A percentile compares a stretch with the other conserved stretches of the same genome.
phyloP scores from a whole-genome alignment of 225 moss, liverwort and hornwort genomes.

The Asterella californica region DNA sequence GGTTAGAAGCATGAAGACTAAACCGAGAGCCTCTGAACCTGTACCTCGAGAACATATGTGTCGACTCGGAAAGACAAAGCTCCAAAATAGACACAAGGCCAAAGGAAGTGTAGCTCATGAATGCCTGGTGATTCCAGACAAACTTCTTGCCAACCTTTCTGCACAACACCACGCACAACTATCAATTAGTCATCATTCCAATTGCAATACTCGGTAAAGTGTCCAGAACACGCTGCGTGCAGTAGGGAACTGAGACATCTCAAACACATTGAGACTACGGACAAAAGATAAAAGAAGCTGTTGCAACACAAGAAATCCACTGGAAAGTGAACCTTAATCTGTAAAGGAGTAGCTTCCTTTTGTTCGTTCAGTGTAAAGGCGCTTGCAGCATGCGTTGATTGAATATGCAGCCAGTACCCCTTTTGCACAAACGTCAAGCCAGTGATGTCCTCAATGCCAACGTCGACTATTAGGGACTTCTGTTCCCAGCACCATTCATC shows the following conservation, averaged over 20 bases:
- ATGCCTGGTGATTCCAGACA: conserved; percentile 65
- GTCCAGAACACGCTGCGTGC: background rate
- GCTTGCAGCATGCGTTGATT: conserved; percentile 66
- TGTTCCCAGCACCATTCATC: conserved; percentile 95
- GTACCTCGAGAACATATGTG: conserved; percentile 55
- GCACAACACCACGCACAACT: conserved; percentile 16
- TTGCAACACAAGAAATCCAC: background rate
- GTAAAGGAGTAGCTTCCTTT: conserved; percentile 55
- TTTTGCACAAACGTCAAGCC: conserved; percentile 65
- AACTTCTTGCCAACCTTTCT: conserved; percentile 80
- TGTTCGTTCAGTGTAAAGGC: conserved; percentile 62
- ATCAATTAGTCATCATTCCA: background rate
- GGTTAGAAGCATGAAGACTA: too few relatives aligned
- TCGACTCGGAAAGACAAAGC: conserved; percentile 61
- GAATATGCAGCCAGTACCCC: conserved; percentile 70
- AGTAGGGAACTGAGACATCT: background rate
- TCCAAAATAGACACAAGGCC: conserved; percentile 81
- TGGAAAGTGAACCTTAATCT: conserved; percentile 49
- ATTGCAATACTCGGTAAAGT: background rate
- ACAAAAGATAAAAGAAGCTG: background rate
- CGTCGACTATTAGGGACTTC: conserved; percentile 58
- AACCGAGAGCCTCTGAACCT: background rate
- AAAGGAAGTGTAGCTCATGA: conserved; percentile 64
- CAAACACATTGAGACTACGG: background rate
- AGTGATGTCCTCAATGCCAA: conserved; percentile 55